Evolutionary conservation across 768 basidiomycete species (phyloP), one percentile per base, ranked within the genome.

Genomic region (Favolaschia claudopus): DNA sequence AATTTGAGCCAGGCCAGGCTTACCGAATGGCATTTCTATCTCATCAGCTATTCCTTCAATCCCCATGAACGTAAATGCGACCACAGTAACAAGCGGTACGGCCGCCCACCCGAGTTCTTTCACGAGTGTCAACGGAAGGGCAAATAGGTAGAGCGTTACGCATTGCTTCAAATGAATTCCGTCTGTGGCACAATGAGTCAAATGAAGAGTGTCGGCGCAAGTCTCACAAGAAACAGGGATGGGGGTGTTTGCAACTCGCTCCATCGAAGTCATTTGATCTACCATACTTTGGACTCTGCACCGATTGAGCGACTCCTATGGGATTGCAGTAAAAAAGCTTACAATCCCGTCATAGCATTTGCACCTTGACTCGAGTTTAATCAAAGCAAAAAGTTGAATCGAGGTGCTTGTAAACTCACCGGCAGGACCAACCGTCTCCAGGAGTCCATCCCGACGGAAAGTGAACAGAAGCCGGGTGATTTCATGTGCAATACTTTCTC

Each of bases 21-120:
- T 60, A 89, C 94, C 95, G 65, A 97, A 97, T 0, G 96, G 96
- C 88, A 92, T 91, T 73, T 97, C 95, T 64, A 96, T 94, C 73
- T 94, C 89, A 59, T 96, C 90, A 0, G 96, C 95, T 63, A 97
- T 98, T 5, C 94, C 95, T 79, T 97, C 95, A 1, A 39, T 13
- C 5, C 36, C 94, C 85, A 95, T 95, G 49, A 97, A 84, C 1
- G 92, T 95, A 77, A 96, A 95, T 8, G 93, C 88, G 27, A 95
- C 89, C 14, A 91, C 85, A 20, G 93, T 94, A 19, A 93, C 87
- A 24, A 95, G 80, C n/a, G 91, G 92, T 10, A 96, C 81, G 69
- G 91, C 91, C 43, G 81, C 84, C 91, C 92, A 95, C 31, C 89
- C 89, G 65, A 96, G 79, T 42, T 94, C 89, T 52, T 87, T 83